Base-by-base conservation (phyloP, 805 yeast species). In the Saccharomycopsis capsularis region DNA sequence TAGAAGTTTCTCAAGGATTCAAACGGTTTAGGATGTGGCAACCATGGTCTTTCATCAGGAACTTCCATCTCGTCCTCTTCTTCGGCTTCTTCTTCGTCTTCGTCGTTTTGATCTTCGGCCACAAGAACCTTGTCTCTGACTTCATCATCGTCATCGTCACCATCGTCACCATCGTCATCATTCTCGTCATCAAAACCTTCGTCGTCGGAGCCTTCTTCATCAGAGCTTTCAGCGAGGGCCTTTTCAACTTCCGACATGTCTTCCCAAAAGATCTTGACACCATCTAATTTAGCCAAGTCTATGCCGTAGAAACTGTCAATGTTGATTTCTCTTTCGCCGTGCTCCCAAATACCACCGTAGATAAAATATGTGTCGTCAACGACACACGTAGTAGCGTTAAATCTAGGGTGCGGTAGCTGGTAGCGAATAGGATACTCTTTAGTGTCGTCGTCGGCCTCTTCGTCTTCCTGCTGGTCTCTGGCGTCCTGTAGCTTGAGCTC, bases 1-100 rank as follows among this genome's bases (percentile, higher is more conserved):
- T 93, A 91, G 68, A 91, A 91, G 2, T 78, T 81, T 57, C 96
- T 79, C 52, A 91, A 70, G 2, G 78, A 68, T 68, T 91, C 98
- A 59, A 91, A 93, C 4, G 96, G 82, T 60, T 90, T 89, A 32
- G 99, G 99, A 63, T 90, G 97, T 42, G 98, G 97, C 48, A 91
- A 73, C 95, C 96, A 91, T 16, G 99, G 96, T 63, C 95, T 78
- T 40, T 83, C 85, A 65, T 91, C 99, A 16, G 95, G 95, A 57
- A 82, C 76, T 55, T 79, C 86, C 41, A 79, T 81, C 53, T 76
- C 83, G 2, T 72, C 79, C 27, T 71, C 82, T 41, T 71, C 82
- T 1, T 63, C 76, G 13, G 73, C 86, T 38, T 74, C 84, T 39
- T 75, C 83, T 38, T 79, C 89, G 39, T 79, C 86, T n/a, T 76